Evolutionary conservation across 345 rosid species (phyloP), one percentile per base, ranked within the genome.

Genomic region (Pugionium cornutum): DNA sequence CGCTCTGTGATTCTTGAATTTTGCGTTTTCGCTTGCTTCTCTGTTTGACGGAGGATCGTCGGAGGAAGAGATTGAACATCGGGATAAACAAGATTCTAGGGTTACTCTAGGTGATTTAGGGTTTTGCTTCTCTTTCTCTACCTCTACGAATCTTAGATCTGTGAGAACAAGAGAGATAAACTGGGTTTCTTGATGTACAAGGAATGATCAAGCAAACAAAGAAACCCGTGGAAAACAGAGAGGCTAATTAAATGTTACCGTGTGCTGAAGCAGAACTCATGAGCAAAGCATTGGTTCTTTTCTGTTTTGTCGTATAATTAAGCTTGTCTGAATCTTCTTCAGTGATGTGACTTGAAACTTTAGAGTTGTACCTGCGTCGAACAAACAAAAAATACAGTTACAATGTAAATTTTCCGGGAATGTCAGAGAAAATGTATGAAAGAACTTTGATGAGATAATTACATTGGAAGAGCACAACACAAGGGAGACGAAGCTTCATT

Each of bases 31-130:
- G 2, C 1, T 25, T 11, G 67, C 31, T 67, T 74, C 77, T 31
- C 58, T 36, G 43, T 60, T 76, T 40, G 27, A 46, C 9, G 53
- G 27, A 44, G 62, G 52, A 32, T 66, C 72, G 0, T 67, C 77
- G 3, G 44, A 25, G 7, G 50, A 70, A 4, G 71, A 68, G 58
- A 67, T n/a, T 6, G 70, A 62, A 35, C 37, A 57, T 41, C 47
- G 59, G 42, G 9, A 62, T 35, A 85, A 49, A 66, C 86, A 78
- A 36, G 87, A 88, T 62, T 89, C 98, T 53, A 91, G 39, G 37
- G 87, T 74, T 75, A 87, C 89, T 73, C 76, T 77, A 0, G 98
- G 95, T 57, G 98, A 86, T 27, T 65, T 47, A 64, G 65, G 75
- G 32, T 81, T 82, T 10, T 65, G 66, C 67, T 53, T 79, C 79